Evolutionary conservation across 805 yeast genomes (phyloP), one percentile per base, ranked within the genome.

Genomic region (Ogataea zsoltii): DNA sequence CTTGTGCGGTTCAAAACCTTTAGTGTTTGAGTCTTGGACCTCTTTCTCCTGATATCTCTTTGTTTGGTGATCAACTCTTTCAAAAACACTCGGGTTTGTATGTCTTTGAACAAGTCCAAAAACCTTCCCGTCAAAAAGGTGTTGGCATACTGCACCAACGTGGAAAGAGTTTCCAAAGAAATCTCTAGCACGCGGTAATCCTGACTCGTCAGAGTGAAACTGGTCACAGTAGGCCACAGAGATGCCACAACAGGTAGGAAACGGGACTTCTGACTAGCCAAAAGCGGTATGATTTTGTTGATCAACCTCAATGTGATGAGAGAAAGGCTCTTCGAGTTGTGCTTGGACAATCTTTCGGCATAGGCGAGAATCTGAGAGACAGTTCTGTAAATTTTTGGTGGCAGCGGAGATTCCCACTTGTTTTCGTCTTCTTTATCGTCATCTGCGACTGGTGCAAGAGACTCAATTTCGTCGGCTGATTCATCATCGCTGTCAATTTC

Each of bases 361-460:
- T 89, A 88, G 5, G 71, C 75, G 42, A 81, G 70, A 3, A 92
- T 80, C 44, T 79, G 78, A 35, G 81, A 77, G 1, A 87, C 65
- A 2, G 83, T 67, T 32, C 65, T 61, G 61, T 88, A 92, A 0
- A 85, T 67, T 2, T 72, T 66, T 33, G 75, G 68, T 0, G 95
- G 86, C 0, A 91, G 68, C 0, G 83, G 81, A 0, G 92, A 83
- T 0, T 59, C 53, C 97, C 97, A 90, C 26, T 71, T 70, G 13
- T 69, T 44, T 30, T 52, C 58, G 7, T 52, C 54, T n/a, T 60
- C 61, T 1, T 44, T 51, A 0, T 42, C 40, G 25, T 52, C 61
- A 11, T n/a, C n/a, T n/a, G 45, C 48, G 15, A 63, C 69, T 2
- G 60, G 49, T 13, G 50, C 40, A 28, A 55, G 42, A 13, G 63